phyloP scores from a whole-genome alignment of 176 grass and related monocot species.

The Aegilops tauschii region DNA sequence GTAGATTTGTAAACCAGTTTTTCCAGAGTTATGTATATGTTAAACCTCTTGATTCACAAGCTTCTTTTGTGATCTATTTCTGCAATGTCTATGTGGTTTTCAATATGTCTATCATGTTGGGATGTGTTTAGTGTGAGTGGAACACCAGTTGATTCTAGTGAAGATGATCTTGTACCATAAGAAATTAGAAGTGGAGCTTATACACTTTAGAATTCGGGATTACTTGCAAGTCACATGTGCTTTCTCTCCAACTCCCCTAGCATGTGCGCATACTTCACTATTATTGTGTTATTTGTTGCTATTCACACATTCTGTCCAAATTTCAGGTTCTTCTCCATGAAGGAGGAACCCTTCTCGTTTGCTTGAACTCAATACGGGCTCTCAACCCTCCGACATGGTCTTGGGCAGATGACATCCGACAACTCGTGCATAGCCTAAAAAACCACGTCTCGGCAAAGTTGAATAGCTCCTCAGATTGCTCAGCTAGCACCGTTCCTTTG shows the following conservation, averaged over 20 bases:
- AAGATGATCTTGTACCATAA: neutral
- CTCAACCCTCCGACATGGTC: constrained; percentile 90
- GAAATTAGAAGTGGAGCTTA: neutral
- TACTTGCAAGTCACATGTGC: neutral
- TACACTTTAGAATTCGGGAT: neutral
- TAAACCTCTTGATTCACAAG: neutral
- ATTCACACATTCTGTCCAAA: neutral
- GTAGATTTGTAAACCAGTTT: neutral
- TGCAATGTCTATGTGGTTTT: neutral
- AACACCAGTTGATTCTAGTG: neutral
- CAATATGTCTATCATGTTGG: neutral
- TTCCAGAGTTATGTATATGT: neutral
- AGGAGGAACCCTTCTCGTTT: constrained; percentile 94
- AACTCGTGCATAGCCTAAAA: constrained; percentile 46
- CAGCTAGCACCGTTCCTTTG: constrained; percentile 21
- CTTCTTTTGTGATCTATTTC: neutral
- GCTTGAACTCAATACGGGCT: constrained; percentile 90
- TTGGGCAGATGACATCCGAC: constrained; percentile 55
- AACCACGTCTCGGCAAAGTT: constrained; percentile 43
- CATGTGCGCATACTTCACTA: neutral
- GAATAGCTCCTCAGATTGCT: constrained; percentile 29
- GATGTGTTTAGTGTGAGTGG: neutral
- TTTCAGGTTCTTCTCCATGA: constrained; percentile 91
- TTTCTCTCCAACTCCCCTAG: neutral
- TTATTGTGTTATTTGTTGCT: neutral